phyloP scores from a whole-genome alignment of 805 yeast genomes.

The Pichia thaimueangensis region DNA sequence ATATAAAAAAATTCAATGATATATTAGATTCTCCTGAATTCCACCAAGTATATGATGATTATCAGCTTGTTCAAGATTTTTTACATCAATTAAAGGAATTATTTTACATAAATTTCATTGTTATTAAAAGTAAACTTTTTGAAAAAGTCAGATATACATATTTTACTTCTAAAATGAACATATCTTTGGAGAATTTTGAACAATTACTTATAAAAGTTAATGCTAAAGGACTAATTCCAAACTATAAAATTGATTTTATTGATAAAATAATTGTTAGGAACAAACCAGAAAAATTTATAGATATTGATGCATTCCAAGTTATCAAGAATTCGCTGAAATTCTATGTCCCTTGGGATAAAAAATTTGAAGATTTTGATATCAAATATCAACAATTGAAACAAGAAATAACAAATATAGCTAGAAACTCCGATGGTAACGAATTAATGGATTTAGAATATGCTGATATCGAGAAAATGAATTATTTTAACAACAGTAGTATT shows the following conservation, averaged over 20 bases:
- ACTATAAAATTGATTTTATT: conserved; percentile 23
- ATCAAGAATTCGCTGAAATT: conserved; percentile 2
- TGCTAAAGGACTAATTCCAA: conserved; percentile 20
- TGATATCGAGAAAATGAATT: neutral
- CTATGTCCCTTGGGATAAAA: neutral
- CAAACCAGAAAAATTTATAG: conserved; percentile 4
- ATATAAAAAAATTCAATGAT: conserved; percentile 20
- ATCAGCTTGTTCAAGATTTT: conserved; percentile 19
- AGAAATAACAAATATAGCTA: neutral
- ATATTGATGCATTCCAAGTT: neutral
- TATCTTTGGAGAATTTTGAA: conserved; percentile 18
- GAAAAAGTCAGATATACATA: conserved; percentile 18
- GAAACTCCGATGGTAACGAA: neutral
- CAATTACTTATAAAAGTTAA: conserved; percentile 21
- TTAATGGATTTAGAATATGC: neutral
- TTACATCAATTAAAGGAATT: conserved; percentile 23
- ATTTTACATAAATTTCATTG: conserved; percentile 21
- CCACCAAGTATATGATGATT: conserved; percentile 8
- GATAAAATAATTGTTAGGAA: conserved; percentile 13
- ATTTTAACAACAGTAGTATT: neutral
- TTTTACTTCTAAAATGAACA: conserved; percentile 18
- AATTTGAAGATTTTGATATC: neutral
- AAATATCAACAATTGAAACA: neutral
- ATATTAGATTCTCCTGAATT: conserved; percentile 15
- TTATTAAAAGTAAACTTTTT: conserved; percentile 19